Percentiles rank a stretch among this genome's conserved stretches.
Evolutionary conservation across 495 filamentous ascomycete genomes (phyloP).

Genomic region (Eremomyces bilateralis): DNA sequence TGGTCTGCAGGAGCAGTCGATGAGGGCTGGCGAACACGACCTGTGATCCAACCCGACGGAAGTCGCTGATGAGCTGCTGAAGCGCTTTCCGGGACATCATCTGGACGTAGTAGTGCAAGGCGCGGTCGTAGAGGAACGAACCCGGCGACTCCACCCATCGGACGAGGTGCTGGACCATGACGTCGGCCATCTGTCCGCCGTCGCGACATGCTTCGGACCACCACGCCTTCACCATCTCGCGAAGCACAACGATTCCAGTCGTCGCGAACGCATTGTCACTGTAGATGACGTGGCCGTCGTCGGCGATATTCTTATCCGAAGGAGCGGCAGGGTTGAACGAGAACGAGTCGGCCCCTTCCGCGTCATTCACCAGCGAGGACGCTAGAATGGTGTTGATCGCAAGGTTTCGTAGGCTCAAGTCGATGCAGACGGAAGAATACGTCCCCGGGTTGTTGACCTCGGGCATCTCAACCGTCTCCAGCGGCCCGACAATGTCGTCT

Average conservation of each 20-base stretch:
- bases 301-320: slow-evolving; percentile 32
- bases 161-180: slow-evolving; percentile 93
- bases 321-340: slow-evolving; percentile 59
- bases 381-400: slow-evolving; percentile 96
- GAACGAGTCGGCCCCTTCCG: slow-evolving; percentile 67
- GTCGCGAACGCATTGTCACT: slow-evolving; percentile 86
- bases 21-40: slow-evolving; percentile 79
- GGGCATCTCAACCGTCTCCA: slow-evolving; percentile 89
- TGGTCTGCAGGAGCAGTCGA: slow-evolving; percentile 80
- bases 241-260: slow-evolving; percentile 67
- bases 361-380: slow-evolving; percentile 91
- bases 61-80: slow-evolving; percentile 91
- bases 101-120: slow-evolving; percentile 93
- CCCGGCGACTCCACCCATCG: slow-evolving; percentile 86
- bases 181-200: slow-evolving; percentile 81
- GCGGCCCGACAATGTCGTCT: slow-evolving; percentile 62
- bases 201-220: slow-evolving; percentile 87
- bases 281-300: slow-evolving; percentile 46
- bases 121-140: slow-evolving; percentile 86
- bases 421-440: slow-evolving; percentile 92
- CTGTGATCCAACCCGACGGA: slow-evolving; percentile 83
- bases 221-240: slow-evolving; percentile 98
- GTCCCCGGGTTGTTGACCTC: slow-evolving; percentile 78
- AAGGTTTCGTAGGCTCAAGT: slow-evolving; percentile 80
- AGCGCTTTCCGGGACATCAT: slow-evolving; percentile 96